phyloP scores from a whole-genome alignment of 164 flowering plant genomes.

The Chimonanthus praecox region DNA sequence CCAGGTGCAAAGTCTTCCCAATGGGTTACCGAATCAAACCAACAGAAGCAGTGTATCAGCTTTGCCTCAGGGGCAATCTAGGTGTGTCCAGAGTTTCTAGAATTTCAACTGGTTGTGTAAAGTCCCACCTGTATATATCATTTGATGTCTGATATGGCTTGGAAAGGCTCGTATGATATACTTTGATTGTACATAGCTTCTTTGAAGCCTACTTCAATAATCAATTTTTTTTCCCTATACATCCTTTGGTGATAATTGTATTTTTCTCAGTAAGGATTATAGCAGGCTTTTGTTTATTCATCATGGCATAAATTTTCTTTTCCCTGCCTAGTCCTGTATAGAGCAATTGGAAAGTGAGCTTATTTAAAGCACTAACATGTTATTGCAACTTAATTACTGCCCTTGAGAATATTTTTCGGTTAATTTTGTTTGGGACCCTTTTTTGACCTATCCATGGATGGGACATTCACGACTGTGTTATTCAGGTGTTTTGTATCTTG shows the following conservation, averaged over 20 bases:
- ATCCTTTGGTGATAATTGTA: not conserved
- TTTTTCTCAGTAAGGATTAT: not conserved
- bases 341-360: not conserved
- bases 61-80: slow-evolving; percentile 90
- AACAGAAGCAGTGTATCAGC: slow-evolving; percentile 50
- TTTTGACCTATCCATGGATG: not conserved
- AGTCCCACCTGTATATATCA: slow-evolving; percentile 25
- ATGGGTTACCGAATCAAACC: slow-evolving; percentile 52
- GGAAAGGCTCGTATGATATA: slow-evolving; percentile 12
- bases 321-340: not conserved
- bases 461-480: not conserved
- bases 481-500: no score
- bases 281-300: no score
- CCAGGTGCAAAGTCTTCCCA: slow-evolving; percentile 51
- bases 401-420: not conserved
- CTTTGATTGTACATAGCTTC: slow-evolving; percentile 33
- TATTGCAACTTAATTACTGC: not conserved
- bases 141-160: slow-evolving; percentile 19
- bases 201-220: slow-evolving; percentile 9
- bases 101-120: slow-evolving; percentile 38
- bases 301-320: not conserved
- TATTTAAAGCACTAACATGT: no score
- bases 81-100: slow-evolving; percentile 86
- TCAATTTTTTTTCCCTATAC: not conserved
- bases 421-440: not conserved